Evolutionary conservation across 345 rosid genomes (phyloP), one percentile per base, ranked within the genome.

Genomic region (Brassica carinata): DNA sequence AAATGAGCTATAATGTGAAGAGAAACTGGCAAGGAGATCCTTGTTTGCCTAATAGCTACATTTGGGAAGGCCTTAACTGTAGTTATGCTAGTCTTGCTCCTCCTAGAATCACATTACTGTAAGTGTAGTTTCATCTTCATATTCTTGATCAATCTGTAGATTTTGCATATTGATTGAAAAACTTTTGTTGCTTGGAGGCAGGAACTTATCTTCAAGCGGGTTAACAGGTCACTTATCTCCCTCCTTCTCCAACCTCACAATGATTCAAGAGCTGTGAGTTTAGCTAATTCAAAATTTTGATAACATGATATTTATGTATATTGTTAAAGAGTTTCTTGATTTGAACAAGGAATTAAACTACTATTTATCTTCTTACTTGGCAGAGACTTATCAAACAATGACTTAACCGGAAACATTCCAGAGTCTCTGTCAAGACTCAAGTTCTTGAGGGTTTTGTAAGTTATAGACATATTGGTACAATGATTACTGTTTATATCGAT

Each of bases 351-450:
- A 19, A 80, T 15, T 38, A 0, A 51, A 51, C 58, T 51, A 9
- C 18, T 8, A 5, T 36, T 8, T 10, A n/a, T 53, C 74, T 23
- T 69, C 2, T 26, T 53, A 18, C 7, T 27, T 0, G 4, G 33
- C 85, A 90, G 94, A 81, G 92, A 90, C 77, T 83, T 90, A 17
- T 92, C 93, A 2, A 76, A 83, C 77, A 89, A 87, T 61, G 80
- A 40, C 69, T 74, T 91, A 59, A 77, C 73, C 1, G 92, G 94
- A 45, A 2, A 73, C 1, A 72, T 89, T 5, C 92, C 94, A 0
- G 83, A 79, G 19, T 79, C 81, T 64, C 83, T 92, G 0, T 77
- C 90, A 5, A 51, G 23, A 11, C 15, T 90, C 57, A 8, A 82
- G 29, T 83, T 69, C 63, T 76, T 91, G 77, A 88, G 72, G 72